phyloP scores from a whole-genome alignment of 1,284 basidiomycete genomes.

The Blastosporella zonata region DNA sequence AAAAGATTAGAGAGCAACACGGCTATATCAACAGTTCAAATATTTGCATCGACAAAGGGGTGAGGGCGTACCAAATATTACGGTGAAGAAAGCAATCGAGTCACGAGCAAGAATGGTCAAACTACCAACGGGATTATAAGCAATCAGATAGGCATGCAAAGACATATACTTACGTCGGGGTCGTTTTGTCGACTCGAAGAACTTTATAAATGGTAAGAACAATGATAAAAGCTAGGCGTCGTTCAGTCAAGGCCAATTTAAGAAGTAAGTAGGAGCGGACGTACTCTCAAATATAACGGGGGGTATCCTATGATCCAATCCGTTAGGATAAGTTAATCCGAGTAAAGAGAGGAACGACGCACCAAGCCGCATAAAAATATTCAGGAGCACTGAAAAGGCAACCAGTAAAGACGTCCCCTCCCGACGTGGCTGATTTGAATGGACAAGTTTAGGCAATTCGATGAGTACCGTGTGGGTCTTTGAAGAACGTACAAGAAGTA shows the following conservation, averaged over 20 bases:
- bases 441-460: background rate
- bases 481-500: constrained; percentile 10
- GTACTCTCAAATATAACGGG: constrained; percentile 23
- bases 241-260: background rate
- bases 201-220: constrained; percentile 16
- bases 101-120: constrained; percentile 22
- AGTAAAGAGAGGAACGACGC: background rate
- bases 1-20: constrained; percentile 1
- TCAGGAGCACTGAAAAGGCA: constrained; percentile 19
- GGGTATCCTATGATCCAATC: constrained; percentile 19
- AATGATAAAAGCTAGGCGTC: constrained; percentile 17
- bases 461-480: background rate
- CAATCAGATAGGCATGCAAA: background rate
- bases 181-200: constrained; percentile 10
- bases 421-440: constrained; percentile 8
- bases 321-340: background rate
- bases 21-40: background rate
- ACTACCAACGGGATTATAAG: constrained; percentile 9
- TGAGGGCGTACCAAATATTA: constrained; percentile 20
- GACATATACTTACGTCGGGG: constrained; percentile 14
- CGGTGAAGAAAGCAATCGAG: constrained; percentile 22
- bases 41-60: background rate
- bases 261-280: too few relatives aligned
- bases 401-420: constrained; percentile 18
- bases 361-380: constrained; percentile 22